These are phyloP conservation scores for Neodidymelliopsis sp. DNA, from an alignment of 2,329 filamentous ascomycete species.

Conservation along the genomic window DNA sequence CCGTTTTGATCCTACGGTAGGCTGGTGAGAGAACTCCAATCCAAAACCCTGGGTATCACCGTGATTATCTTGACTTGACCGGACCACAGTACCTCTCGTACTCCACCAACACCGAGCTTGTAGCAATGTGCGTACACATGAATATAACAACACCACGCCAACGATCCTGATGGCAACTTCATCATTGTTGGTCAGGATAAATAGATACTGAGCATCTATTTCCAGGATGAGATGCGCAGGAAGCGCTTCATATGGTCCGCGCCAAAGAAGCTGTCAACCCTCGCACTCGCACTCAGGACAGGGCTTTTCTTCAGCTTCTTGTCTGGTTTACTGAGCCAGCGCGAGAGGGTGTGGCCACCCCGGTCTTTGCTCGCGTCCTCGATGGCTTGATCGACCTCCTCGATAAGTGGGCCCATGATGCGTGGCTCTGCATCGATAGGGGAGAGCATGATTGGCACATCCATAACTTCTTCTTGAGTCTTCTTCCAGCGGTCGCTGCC, in stretches of 20 bases:
- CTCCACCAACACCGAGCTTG: slow-evolving; percentile 19
- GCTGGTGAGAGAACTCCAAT: slow-evolving; percentile 21
- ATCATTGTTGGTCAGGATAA: neutral
- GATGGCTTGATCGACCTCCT: slow-evolving; percentile 39
- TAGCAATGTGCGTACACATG: slow-evolving; percentile 15
- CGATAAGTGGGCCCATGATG: slow-evolving; percentile 46
- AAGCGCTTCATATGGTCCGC: slow-evolving; percentile 49
- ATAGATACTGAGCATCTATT: slow-evolving; percentile 20
- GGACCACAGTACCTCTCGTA: slow-evolving; percentile 17
- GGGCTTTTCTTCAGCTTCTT: slow-evolving; percentile 26
- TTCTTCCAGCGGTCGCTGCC: slow-evolving; percentile 51
- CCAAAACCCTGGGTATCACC: slow-evolving; percentile 21
- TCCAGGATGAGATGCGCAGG: slow-evolving; percentile 45
- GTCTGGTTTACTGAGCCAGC: slow-evolving; percentile 43
- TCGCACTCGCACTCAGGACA: slow-evolving; percentile 24
- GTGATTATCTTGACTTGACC: slow-evolving; percentile 21
- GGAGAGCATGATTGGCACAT: slow-evolving; percentile 49
- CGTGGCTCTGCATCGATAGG: slow-evolving; percentile 44
- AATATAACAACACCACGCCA: slow-evolving; percentile 11
- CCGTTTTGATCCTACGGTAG: slow-evolving; percentile 10
- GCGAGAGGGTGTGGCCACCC: slow-evolving; percentile 35
- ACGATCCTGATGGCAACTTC: neutral
- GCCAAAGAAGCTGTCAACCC: slow-evolving; percentile 45
- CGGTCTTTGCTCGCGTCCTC: slow-evolving; percentile 33
- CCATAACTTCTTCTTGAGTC: slow-evolving; percentile 53